Evolutionary conservation across 192 early-diverging fungal species (phyloP).

Genomic region (Coemansia sp.): DNA sequence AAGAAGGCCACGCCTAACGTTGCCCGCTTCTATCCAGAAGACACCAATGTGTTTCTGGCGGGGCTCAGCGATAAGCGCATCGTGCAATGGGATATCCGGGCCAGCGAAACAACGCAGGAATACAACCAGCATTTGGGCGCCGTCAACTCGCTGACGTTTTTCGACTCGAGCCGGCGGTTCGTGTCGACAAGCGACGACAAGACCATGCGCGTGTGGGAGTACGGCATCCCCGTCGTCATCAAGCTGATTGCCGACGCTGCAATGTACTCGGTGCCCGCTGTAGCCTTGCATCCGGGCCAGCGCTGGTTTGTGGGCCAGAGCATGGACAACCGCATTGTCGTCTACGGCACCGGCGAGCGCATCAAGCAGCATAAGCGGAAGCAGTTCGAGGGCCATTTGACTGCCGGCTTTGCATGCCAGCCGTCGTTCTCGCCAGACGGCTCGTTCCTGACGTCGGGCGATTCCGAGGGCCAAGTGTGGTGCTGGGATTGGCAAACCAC

Average conservation of each 20-base stretch:
- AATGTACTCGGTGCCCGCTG: slow-evolving; percentile 96
- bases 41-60: slow-evolving; percentile 86
- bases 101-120: slow-evolving; percentile 84
- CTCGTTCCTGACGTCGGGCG: slow-evolving; percentile 81
- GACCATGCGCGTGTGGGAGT: slow-evolving; percentile 96
- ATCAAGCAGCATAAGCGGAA: slow-evolving; percentile 91
- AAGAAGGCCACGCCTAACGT: slow-evolving; percentile 73
- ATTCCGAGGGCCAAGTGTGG: slow-evolving; percentile 89
- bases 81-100: slow-evolving; percentile 76
- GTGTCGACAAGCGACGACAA: slow-evolving; percentile 98
- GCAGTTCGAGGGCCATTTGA: slow-evolving; percentile 85
- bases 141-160: slow-evolving; percentile 96
- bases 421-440: slow-evolving; percentile 92
- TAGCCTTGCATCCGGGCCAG: slow-evolving; percentile 81
- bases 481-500: slow-evolving; percentile 98
- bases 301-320: slow-evolving; percentile 95
- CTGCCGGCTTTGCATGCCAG: slow-evolving; percentile 97
- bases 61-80: slow-evolving; percentile 95
- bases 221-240: slow-evolving; percentile 96
- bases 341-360: slow-evolving; percentile 83
- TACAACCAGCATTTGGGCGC: slow-evolving; percentile 97
- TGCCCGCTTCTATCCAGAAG: slow-evolving; percentile 88
- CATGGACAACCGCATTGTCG: slow-evolving; percentile 93
- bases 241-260: slow-evolving; percentile 94
- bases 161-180: slow-evolving; percentile 91